phyloP scores from a whole-genome alignment of 176 grass and related monocot genomes.

The Lolium rigidum region DNA sequence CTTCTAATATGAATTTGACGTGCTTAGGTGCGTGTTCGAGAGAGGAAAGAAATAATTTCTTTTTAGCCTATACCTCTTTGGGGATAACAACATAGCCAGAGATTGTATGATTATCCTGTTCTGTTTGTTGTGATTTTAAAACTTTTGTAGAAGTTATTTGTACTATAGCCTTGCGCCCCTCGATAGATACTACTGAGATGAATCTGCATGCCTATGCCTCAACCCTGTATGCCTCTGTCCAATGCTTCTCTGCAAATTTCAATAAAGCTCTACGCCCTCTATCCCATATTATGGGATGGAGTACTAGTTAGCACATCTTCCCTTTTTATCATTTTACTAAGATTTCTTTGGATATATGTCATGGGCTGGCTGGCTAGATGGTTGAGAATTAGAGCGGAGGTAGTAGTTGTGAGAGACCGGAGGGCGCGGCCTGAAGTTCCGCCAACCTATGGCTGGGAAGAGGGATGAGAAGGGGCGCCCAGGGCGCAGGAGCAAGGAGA shows the following conservation, averaged over 20 bases:
- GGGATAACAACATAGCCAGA: background rate
- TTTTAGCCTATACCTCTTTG: background rate
- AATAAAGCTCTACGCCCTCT: background rate
- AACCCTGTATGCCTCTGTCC: background rate
- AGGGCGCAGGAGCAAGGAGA: too few species aligned
- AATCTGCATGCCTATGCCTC: background rate
- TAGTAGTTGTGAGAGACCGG: too few species aligned
- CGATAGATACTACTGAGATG: background rate
- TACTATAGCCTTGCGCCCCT: background rate
- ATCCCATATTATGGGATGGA: too few species aligned
- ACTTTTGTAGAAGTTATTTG: background rate
- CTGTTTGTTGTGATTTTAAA: background rate
- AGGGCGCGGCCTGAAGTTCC: too few species aligned
- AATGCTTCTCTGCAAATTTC: constrained; percentile 3
- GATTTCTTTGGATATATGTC: background rate
- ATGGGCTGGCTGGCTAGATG: too few species aligned
- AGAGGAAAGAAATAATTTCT: background rate
- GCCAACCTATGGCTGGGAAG: too few species aligned
- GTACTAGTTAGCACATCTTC: background rate
- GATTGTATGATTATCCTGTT: background rate
- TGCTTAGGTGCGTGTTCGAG: background rate
- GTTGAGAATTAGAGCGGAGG: too few species aligned
- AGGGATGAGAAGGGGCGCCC: too few species aligned
- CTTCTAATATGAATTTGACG: background rate
- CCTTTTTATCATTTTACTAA: constrained; percentile 11